Evolutionary conservation across 192 early-diverging fungal genomes (phyloP).

Genomic region (Gamsiella multidivaricata): DNA sequence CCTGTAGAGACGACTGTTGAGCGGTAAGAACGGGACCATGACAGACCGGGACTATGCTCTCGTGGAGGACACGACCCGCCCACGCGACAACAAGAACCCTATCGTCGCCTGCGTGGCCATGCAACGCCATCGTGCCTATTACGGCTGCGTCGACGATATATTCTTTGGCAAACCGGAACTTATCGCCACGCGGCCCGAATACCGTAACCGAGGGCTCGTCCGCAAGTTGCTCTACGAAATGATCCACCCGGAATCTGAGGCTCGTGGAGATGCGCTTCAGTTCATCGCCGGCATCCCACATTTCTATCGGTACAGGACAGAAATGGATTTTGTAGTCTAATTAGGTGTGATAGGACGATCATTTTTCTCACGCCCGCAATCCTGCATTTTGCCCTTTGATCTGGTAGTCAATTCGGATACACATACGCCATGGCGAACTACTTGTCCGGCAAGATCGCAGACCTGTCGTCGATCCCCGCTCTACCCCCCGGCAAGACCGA

Average conservation of each 20-base stretch:
- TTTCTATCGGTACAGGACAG: slow-evolving; percentile 49
- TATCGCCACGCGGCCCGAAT: slow-evolving; percentile 23
- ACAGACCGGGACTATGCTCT: slow-evolving; percentile 31
- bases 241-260: slow-evolving; percentile 44
- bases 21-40: slow-evolving; percentile 25
- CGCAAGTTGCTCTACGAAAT: slow-evolving; percentile 24
- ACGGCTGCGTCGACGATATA: slow-evolving; percentile 17
- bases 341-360: too few relatives aligned
- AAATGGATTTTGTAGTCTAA: neutral
- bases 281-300: slow-evolving; percentile 42
- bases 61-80: slow-evolving; percentile 19
- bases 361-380: too few relatives aligned
- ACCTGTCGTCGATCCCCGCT: slow-evolving; percentile 8
- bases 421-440: slow-evolving; percentile 23
- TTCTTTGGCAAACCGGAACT: slow-evolving; percentile 30
- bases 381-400: neutral
- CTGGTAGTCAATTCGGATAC: slow-evolving; percentile 34
- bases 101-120: slow-evolving; percentile 36
- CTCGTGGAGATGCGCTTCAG: slow-evolving; percentile 23
- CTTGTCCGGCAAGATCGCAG: slow-evolving; percentile 5
- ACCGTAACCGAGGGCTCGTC: slow-evolving; percentile 21
- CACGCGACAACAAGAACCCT: slow-evolving; percentile 15
- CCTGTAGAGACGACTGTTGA: slow-evolving; percentile 26
- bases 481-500: slow-evolving; percentile 14
- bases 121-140: slow-evolving; percentile 23